Conservation (phyloP, 2,329 filamentous ascomycete genomes). For the Cladosporium sp. region DNA sequence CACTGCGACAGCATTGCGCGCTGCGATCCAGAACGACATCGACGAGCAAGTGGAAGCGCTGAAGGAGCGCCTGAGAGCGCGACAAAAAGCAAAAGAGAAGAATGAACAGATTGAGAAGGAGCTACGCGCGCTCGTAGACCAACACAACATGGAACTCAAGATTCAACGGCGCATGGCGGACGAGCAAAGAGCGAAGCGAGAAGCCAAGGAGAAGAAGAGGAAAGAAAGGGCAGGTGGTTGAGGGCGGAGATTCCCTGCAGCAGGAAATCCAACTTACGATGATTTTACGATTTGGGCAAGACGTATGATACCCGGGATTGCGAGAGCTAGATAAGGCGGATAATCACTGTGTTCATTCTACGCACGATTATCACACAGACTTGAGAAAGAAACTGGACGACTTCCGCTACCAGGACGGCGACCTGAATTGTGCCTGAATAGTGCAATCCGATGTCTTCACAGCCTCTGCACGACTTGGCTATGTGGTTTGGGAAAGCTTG, state of each 20-base stretch:
- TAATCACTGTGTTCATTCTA: no score
- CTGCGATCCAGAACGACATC: conserved; percentile 30
- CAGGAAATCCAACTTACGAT: background rate
- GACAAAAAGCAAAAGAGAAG: conserved; percentile 36
- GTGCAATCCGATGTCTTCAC: no score
- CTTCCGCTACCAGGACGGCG: no score
- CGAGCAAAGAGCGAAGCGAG: conserved; percentile 34
- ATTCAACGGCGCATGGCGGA: conserved; percentile 40
- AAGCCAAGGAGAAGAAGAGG: conserved; percentile 30
- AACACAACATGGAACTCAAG: conserved; percentile 43
- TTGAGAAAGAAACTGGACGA: no score
- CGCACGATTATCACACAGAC: no score
- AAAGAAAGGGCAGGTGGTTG: conserved; percentile 18
- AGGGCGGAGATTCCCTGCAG: background rate
- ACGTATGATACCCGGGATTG: conserved; percentile 10
- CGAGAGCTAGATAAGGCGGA: no score
- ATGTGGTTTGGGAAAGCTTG: no score
- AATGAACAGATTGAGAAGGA: conserved; percentile 42
- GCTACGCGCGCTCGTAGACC: conserved; percentile 39
- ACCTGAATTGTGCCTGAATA: no score
- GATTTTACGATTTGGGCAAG: conserved; percentile 6
- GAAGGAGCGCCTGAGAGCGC: conserved; percentile 29
- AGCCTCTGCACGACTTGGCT: no score
- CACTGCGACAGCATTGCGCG: conserved; percentile 33
- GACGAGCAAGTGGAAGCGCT: conserved; percentile 26